phyloP scores from a whole-genome alignment of 768 basidiomycete genomes.

The Lentinus tigrinus region DNA sequence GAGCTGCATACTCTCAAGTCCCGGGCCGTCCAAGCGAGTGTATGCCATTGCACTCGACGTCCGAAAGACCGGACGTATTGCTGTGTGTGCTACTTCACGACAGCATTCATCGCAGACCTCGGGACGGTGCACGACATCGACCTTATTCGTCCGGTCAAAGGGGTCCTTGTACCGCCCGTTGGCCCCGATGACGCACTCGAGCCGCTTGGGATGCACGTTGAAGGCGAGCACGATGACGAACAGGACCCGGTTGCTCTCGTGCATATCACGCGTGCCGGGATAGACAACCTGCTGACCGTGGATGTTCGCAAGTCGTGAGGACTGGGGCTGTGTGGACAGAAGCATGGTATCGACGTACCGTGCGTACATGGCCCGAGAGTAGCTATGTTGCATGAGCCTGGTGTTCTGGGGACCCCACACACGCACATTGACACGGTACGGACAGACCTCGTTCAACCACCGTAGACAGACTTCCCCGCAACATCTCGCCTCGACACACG shows the following conservation, averaged over 20 bases:
- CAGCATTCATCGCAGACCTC: no score
- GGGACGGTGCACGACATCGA: constrained; percentile 9
- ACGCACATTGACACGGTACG: no score
- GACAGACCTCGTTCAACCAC: no score
- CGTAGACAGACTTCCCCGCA: no score
- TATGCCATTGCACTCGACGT: no score
- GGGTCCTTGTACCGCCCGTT: constrained; percentile 2
- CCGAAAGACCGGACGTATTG: no score
- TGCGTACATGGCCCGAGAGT: neutral
- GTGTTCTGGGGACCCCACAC: constrained; percentile 39
- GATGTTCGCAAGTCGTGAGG: constrained; percentile 21
- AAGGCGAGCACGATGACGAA: constrained; percentile 30
- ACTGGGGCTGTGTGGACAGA: no score
- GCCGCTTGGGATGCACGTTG: constrained; percentile 26
- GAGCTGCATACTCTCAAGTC: no score
- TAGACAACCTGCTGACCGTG: constrained; percentile 40
- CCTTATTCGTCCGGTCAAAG: neutral
- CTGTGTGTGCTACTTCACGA: no score
- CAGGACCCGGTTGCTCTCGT: neutral
- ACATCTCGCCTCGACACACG: no score
- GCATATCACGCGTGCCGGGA: constrained; percentile 8
- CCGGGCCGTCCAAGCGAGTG: no score
- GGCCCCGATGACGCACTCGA: neutral
- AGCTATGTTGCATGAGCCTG: constrained; percentile 30
- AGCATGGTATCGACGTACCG: constrained; percentile 25